Percentiles rank a stretch among this genome's conserved stretches.
phyloP scores from a whole-genome alignment of 208 protist genomes.

The Acanthamoeba healyi region DNA sequence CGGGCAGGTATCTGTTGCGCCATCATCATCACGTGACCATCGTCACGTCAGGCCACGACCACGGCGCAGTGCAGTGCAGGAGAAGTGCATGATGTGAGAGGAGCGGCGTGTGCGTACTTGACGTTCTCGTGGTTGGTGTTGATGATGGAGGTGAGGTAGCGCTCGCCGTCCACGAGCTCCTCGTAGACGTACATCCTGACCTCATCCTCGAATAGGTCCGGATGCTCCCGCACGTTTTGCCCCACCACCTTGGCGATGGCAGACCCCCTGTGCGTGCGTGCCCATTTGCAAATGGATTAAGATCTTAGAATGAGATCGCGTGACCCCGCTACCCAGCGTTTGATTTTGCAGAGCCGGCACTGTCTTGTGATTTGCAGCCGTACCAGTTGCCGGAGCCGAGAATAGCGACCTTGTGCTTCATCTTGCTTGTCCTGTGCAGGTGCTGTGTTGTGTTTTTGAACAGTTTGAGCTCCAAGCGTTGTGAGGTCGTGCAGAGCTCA shows the following conservation, averaged over 20 bases:
- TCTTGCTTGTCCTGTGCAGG: neutral
- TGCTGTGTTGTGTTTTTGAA: no score
- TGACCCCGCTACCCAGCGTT: neutral
- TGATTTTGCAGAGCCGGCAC: neutral
- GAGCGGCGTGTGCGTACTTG: constrained; percentile 47
- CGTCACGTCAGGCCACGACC: no score
- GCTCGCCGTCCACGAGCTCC: constrained; percentile 85
- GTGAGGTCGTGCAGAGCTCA: no score
- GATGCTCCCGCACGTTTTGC: constrained; percentile 71
- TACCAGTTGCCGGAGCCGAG: constrained; percentile 89
- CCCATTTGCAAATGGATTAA: neutral
- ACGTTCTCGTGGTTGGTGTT: constrained; percentile 81
- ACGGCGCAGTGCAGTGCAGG: no score
- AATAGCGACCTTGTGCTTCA: constrained; percentile 77
- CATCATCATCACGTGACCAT: no score
- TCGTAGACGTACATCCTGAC: constrained; percentile 88
- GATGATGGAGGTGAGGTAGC: constrained; percentile 87
- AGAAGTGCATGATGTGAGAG: neutral
- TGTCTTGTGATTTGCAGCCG: neutral
- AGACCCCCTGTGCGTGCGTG: constrained; percentile 74
- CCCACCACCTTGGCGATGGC: constrained; percentile 87
- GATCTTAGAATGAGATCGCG: no score
- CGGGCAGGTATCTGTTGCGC: constrained; percentile 81
- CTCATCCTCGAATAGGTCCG: constrained; percentile 77
- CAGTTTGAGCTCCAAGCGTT: neutral